Base-by-base conservation (phyloP, 352 stramenopile species). In the Phytophthora capsici region DNA sequence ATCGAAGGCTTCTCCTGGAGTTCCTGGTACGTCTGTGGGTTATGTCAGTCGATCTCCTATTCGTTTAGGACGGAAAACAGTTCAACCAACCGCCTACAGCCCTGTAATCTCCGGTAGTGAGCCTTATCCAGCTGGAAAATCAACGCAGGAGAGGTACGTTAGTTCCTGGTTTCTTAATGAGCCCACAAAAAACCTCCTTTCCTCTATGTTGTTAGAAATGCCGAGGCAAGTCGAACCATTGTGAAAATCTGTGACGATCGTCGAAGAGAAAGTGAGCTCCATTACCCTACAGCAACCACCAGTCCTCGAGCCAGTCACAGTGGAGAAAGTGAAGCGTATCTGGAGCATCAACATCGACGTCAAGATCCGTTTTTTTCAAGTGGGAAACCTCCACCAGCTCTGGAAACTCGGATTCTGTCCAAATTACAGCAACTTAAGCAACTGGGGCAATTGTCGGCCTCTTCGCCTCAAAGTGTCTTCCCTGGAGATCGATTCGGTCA, bases 171-270 rank as follows among this genome's bases (percentile, higher is more conserved):
- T 30, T 10, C 6, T 30, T 6, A 6, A 6, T 30, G 26, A 30
- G 26, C 9, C 26, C 6, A 30, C 2, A 2, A 50, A 19, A 46
- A n/a, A n/a, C n/a, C 25, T 20, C 10, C 37, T 52, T 19, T 34
- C 22, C n/a, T n/a, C n/a, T n/a, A n/a, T 46, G 34, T 13, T 6
- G 59, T 17, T 62, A 86, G 79, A 23, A 91, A 93, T 57, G 75
- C 71, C 9, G 84, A 90, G 63, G 79, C 75, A 22, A 89, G 78
- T 4, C 80, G 78, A 1, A 82, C 82, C 2, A 82, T 84, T 56
- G 80, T 91, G 17, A 86, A 87, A 54, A 85, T 90, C 40, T 76
- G 82, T 12, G 82, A 93, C 50, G 82, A 91, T 23, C 86, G 72
- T 26, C 78, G 80, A 17, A 77, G 84, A 64, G 75, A 84, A 34